Base-by-base conservation (phyloP, 1,284 basidiomycete species). In the Tausonia pullulans region DNA sequence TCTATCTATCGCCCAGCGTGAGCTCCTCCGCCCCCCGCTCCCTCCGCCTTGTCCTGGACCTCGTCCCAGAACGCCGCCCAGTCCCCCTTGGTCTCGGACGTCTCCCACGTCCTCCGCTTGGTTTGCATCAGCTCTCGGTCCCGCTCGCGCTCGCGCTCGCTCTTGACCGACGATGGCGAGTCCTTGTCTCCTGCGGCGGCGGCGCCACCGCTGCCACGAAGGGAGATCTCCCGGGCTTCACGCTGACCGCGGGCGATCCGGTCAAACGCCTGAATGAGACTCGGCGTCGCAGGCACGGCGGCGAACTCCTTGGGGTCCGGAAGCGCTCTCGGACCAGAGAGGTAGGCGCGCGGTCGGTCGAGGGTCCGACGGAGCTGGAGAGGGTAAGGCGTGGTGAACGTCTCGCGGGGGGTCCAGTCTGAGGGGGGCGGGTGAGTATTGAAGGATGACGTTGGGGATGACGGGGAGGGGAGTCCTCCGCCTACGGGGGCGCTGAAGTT, bases 21-120 rank as follows among this genome's bases (percentile, higher is more conserved):
- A 27, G 27, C 27, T 27, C 27, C 27, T 27, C 39, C 5, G n/a
- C 55, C 41, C 27, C 11, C n/a, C 55, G n/a, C 55, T 43, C 45
- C 55, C 55, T 57, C 55, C 41, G 43, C 55, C 27, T 27, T 27
- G 27, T 27, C 27, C 27, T 27, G 27, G 27, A 57, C 55, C 43
- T 57, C 55, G 41, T 57, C 55, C 55, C 55, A 57, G 40, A 57
- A 57, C 40, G 9, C 9, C 43, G 43, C 55, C 55, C 55, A 57
- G 41, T 57, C 55, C 4, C 55, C 55, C 55, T 57, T 57, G 41
- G 55, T 57, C 55, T 57, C 55, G 41, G 41, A 44, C 55, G 41
- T 43, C 55, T 56, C 55, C 27, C 27, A 27, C 27, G 27, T 27
- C 2, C 27, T 27, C 27, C 27, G 27, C 27, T 27, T 27, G 27